These are phyloP conservation scores for Chaetomium strumarium DNA, from an alignment of 2,329 filamentous ascomycete genomes.

Conservation along the genomic window DNA sequence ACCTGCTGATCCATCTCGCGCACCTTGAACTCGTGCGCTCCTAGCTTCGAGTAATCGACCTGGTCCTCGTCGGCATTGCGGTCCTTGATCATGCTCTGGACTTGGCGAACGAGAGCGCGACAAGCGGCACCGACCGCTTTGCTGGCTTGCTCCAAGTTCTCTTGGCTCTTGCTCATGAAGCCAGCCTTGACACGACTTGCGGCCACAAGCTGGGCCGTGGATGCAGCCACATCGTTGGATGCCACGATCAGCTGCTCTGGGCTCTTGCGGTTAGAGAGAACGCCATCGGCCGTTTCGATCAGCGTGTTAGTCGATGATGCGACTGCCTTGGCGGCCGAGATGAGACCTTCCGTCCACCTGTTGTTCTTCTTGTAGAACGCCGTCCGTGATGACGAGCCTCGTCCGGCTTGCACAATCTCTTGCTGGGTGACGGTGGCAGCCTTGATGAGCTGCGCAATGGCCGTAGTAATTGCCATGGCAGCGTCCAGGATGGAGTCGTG, in stretches of 20 bases:
- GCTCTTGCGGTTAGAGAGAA: conserved; percentile 84
- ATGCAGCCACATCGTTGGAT: conserved; percentile 93
- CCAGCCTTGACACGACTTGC: conserved; percentile 94
- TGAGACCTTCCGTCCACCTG: conserved; percentile 95
- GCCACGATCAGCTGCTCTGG: conserved; percentile 97
- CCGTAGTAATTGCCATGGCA: conserved; percentile 86
- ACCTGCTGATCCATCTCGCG: conserved; percentile 99
- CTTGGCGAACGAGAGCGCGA: conserved; percentile 80
- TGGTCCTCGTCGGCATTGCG: conserved; percentile 74
- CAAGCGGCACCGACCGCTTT: conserved; percentile 91
- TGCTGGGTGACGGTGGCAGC: conserved; percentile 89
- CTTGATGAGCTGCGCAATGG: conserved; percentile 90
- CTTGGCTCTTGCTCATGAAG: conserved; percentile 97
- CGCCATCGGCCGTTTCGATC: conserved; percentile 96
- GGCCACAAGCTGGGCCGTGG: conserved; percentile 92
- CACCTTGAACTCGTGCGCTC: conserved; percentile 95
- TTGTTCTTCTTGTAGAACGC: conserved; percentile 99
- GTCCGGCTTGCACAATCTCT: conserved; percentile 91
- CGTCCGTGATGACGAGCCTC: conserved; percentile 77
- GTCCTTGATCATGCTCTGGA: conserved; percentile 89
- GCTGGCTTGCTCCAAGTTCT: conserved; percentile 81
- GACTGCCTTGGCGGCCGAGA: conserved; percentile 94
- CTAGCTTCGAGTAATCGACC: conserved; percentile 83
- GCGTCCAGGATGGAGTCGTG: conserved; percentile 93
- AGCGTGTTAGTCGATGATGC: conserved; percentile 89